A percentile compares a stretch with the other conserved stretches of the same genome.
Evolutionary conservation across 768 basidiomycete genomes (phyloP).

Genomic region (Mycena alexandri): DNA sequence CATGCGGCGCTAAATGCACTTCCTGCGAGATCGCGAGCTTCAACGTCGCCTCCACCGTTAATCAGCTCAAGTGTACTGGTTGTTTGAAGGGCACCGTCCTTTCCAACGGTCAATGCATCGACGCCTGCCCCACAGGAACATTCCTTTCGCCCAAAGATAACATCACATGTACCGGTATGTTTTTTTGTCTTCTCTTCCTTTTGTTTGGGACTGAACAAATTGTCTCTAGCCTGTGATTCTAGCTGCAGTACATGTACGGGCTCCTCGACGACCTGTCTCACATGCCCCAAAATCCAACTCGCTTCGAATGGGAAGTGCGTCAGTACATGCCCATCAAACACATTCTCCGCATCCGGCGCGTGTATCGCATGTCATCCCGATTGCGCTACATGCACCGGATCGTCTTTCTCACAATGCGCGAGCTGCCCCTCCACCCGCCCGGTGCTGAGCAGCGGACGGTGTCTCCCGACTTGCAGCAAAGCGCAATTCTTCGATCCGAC

Average conservation of each 20-base stretch:
- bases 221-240: conserved; percentile 68
- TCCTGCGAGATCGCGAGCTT: conserved; percentile 83
- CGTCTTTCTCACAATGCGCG: conserved; percentile 83
- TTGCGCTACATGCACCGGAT: conserved; percentile 86
- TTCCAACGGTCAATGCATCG: conserved; percentile 76
- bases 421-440: conserved; percentile 77
- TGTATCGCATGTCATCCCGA: conserved; percentile 89
- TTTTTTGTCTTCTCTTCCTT: conserved; percentile 5
- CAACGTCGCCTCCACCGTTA: conserved; percentile 71
- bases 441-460: conserved; percentile 81
- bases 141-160: conserved; percentile 81
- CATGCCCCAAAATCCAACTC: conserved; percentile 75
- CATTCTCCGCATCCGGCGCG: conserved; percentile 72
- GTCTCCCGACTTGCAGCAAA: conserved; percentile 81
- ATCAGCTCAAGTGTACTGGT: conserved; percentile 78
- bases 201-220: conserved; percentile 8
- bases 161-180: conserved; percentile 79
- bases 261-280: conserved; percentile 76
- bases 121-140: conserved; percentile 78
- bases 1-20: conserved; percentile 87
- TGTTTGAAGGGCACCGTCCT: conserved; percentile 85
- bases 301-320: conserved; percentile 83
- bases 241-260: conserved; percentile 81
- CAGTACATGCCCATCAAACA: conserved; percentile 77
- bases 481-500: conserved; percentile 79